Conservation (phyloP, 352 stramenopile genomes). For the Phytophthora pistaciae region DNA sequence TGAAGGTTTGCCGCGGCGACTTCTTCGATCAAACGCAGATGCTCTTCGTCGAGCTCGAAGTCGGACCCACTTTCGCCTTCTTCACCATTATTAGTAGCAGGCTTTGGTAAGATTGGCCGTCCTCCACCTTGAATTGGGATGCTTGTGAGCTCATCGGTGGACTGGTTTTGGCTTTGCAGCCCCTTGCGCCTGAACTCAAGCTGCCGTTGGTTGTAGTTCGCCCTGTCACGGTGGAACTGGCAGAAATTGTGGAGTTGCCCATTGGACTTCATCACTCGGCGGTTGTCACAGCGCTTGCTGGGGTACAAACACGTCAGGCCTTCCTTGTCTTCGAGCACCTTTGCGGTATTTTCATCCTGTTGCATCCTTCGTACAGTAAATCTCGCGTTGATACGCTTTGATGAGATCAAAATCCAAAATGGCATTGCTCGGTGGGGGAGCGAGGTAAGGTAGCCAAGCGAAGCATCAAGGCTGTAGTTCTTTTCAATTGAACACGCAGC, state of each 20-base stretch:
- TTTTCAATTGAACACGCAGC: too few relatives aligned
- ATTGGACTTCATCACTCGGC: slow-evolving; percentile 46
- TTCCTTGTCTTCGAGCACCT: background rate
- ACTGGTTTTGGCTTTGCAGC: slow-evolving; percentile 1
- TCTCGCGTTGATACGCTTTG: too few relatives aligned
- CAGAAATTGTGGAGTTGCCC: slow-evolving; percentile 42
- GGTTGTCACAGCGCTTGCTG: slow-evolving; percentile 51
- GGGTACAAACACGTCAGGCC: slow-evolving; percentile 36
- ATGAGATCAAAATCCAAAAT: too few relatives aligned
- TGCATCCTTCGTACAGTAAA: slow-evolving; percentile 5
- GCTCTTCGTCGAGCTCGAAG: slow-evolving; percentile 25
- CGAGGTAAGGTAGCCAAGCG: too few relatives aligned
- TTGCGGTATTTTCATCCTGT: background rate
- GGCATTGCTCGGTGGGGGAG: too few relatives aligned
- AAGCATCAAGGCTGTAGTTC: too few relatives aligned
- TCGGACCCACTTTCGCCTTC: slow-evolving; percentile 1
- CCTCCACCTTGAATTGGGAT: too few relatives aligned
- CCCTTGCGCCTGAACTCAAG: slow-evolving; percentile 8
- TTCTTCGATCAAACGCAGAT: slow-evolving; percentile 24
- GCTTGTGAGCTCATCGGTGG: background rate
- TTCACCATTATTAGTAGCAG: background rate
- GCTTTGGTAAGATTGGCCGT: background rate
- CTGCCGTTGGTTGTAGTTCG: slow-evolving; percentile 36
- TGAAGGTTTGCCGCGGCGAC: slow-evolving; percentile 5
- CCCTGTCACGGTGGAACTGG: slow-evolving; percentile 27